These are phyloP conservation scores for Raddia distichophylla DNA, from an alignment of 176 grass and related monocot species.

Conservation along the genomic window DNA sequence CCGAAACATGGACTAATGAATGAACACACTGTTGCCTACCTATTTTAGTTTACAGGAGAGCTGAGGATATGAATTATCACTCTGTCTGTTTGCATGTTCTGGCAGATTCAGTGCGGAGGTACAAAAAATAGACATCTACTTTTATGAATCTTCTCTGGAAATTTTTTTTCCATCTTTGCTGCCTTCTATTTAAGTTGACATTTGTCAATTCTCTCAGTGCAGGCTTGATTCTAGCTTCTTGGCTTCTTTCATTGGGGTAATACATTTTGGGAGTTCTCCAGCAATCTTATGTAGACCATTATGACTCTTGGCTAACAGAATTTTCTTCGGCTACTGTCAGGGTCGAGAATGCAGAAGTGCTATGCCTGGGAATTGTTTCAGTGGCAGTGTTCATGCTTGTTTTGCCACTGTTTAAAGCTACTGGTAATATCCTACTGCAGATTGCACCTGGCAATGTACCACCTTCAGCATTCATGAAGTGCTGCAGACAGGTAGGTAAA, in stretches of 20 bases:
- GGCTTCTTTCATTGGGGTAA: conserved; percentile 94
- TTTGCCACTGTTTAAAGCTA: conserved; percentile 88
- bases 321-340: conserved; percentile 39
- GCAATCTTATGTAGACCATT: conserved; percentile 1
- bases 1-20: neutral
- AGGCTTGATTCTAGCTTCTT: conserved; percentile 98
- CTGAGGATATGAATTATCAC: conserved; percentile 99
- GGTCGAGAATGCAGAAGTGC: conserved; percentile 94
- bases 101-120: conserved; percentile 95
- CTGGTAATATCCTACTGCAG: conserved; percentile 81
- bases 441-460: conserved; percentile 83
- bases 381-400: conserved; percentile 93
- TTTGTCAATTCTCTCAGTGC: conserved; percentile 64
- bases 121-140: conserved; percentile 11
- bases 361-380: conserved; percentile 93
- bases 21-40: neutral
- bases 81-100: conserved; percentile 93
- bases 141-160: conserved; percentile 7
- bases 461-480: conserved; percentile 86
- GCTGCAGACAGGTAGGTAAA: conserved; percentile 87
- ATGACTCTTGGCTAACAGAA: neutral
- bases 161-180: neutral
- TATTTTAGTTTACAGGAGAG: conserved; percentile 81
- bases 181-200: neutral
- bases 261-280: neutral